These are phyloP conservation scores for Epichloe sylvatica DNA, from an alignment of 2,329 filamentous ascomycete genomes.

Conservation along the genomic window DNA sequence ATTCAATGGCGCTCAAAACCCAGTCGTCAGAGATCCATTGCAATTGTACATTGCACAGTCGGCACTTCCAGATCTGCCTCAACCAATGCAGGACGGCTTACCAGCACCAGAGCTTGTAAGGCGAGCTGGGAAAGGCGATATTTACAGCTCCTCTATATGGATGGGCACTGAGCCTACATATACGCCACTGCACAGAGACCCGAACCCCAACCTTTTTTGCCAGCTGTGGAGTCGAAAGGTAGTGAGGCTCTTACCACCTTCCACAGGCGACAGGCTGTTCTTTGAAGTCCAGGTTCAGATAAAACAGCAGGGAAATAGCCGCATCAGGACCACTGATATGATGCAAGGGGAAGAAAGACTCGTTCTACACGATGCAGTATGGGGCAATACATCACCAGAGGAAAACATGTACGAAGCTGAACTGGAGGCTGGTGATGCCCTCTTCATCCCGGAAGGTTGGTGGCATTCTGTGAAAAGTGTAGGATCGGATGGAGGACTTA, in stretches of 20 bases:
- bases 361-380: slow-evolving; percentile 54
- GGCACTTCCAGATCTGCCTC: slow-evolving; percentile 54
- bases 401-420: slow-evolving; percentile 35
- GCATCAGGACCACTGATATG: slow-evolving; percentile 72
- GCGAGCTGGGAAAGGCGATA: slow-evolving; percentile 56
- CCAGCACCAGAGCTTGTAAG: slow-evolving; percentile 51
- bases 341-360: slow-evolving; percentile 66
- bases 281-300: slow-evolving; percentile 30
- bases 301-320: slow-evolving; percentile 25
- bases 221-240: slow-evolving; percentile 64
- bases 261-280: slow-evolving; percentile 51
- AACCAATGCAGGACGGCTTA: slow-evolving; percentile 47
- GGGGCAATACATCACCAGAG: slow-evolving; percentile 31
- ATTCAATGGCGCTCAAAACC: slow-evolving; percentile 26
- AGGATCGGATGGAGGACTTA: slow-evolving; percentile 20
- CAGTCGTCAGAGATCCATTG: slow-evolving; percentile 12
- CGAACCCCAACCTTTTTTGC: slow-evolving; percentile 77
- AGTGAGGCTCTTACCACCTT: slow-evolving; percentile 57
- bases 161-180: slow-evolving; percentile 75
- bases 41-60: slow-evolving; percentile 81
- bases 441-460: slow-evolving; percentile 31
- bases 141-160: slow-evolving; percentile 85
- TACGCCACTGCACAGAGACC: slow-evolving; percentile 82
- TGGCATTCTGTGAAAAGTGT: slow-evolving; percentile 32
- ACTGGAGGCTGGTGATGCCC: slow-evolving; percentile 37